Base-by-base conservation (phyloP, 2,329 filamentous ascomycete species). In the Geosmithia flava region DNA sequence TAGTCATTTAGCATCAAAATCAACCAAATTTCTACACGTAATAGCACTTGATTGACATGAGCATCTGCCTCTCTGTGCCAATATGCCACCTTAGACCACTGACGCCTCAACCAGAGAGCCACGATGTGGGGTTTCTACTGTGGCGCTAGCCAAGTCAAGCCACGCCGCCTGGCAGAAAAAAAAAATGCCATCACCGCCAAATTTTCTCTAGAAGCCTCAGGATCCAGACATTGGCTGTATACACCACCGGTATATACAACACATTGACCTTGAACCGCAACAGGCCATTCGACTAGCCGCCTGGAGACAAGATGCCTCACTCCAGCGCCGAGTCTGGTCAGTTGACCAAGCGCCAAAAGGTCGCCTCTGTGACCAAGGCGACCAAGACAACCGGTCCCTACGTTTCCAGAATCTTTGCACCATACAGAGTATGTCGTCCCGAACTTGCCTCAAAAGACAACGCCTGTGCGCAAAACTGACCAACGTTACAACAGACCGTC, bases 401-500 rank as follows among this genome's bases (percentile, higher is more conserved):
- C 58, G 75, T 76, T 49, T 94, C 90, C 11, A 80, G 81, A 61
- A 88, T 97, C 55, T 97, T 98, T 71, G 86, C 90, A 57, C 91
- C 93, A 1, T 97, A 91, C 68, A 74, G 93, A 65, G 89, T 94
- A 81, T 55, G 82, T 65, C 42, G 46, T 29, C 46, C 15, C 44
- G n/a, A 20, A 16, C 15, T n/a, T 15, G 13, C 10, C n/a, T n/a
- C 47, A 7, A 29, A 13, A 19, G 3, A 20, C 17, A n/a, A 17
- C 44, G 6, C 44, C 17, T 13, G 5, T 37, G 17, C 3, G 15
- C 10, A 2, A 33, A 37, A 30, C 33, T 41, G 17, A 47, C 17
- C 45, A 20, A 6, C 45, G 27, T 61, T 27, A 27, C 23, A 27
- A 27, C 23, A 95, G 87, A 96, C 91, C 44, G 78, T 98, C 54